Conservation (phyloP, 257 asterid genomes). For the Solanum gandarillasii region DNA sequence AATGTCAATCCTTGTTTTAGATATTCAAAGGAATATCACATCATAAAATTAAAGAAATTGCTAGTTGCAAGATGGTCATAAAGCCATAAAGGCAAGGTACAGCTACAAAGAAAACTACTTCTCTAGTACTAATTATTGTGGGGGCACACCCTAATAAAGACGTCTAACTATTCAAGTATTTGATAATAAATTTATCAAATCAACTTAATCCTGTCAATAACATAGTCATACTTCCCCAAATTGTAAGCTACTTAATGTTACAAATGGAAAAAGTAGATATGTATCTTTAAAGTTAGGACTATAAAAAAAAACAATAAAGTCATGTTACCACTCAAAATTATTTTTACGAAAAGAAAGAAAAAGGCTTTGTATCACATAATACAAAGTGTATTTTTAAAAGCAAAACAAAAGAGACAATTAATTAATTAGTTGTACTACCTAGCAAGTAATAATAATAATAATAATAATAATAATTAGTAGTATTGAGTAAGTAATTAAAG, state of each 20-base stretch:
- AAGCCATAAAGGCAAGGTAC: not conserved
- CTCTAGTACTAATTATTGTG: not conserved
- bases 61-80: not conserved
- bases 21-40: not conserved
- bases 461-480: too few species aligned
- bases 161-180: not conserved
- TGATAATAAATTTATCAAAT: not conserved
- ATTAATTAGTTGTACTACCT: not conserved
- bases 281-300: not conserved
- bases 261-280: not conserved
- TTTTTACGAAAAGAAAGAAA: not conserved
- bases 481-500: constrained; percentile 7
- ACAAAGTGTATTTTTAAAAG: not conserved
- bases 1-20: not conserved
- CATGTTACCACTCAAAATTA: not conserved
- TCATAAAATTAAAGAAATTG: not conserved
- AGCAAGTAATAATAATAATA: not conserved
- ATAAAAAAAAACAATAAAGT: not conserved
- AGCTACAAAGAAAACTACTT: not conserved
- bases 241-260: not conserved
- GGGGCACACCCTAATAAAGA: not conserved
- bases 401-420: not conserved
- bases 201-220: not conserved
- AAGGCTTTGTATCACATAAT: not conserved
- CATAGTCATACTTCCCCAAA: not conserved